Evolutionary conservation across 495 filamentous ascomycete species (phyloP), one percentile per base, ranked within the genome.

Genomic region (Letharia columbiana): DNA sequence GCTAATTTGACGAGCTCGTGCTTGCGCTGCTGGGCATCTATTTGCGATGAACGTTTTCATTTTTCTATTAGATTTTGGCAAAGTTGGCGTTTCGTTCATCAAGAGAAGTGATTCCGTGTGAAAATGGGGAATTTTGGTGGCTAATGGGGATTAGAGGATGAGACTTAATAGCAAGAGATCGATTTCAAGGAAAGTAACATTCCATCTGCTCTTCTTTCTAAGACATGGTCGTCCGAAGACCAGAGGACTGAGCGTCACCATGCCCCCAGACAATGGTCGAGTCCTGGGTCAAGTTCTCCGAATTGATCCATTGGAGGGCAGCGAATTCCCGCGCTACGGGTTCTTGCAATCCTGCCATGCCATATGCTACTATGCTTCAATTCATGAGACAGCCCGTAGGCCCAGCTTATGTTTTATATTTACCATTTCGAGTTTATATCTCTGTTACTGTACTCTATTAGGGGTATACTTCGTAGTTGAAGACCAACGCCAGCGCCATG

Each of bases 401-500:
- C 23, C 23, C 23, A 28, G 23, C 23, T 28, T 28, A 28, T 28
- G 23, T 28, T 28, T 28, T 28, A 28, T 28, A 28, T 28, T 1
- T 28, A 28, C 23, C 23, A 28, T 0, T 28, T 28, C 44, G 44
- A 45, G 2, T 4, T 45, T 45, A 40, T 3, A 17, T 33, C 9
- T 39, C 9, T 17, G 18, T 28, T 10, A 18, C n/a, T 28, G 60
- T 50, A n/a, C 39, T 28, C 41, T 52, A 52, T 52, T 4, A 49
- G 35, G 42, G 31, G 41, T 50, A 62, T n/a, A 47, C 60, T 8
- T n/a, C 17, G 65, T 58, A 60, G 60, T 67, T 67, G 65, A 67
- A 67, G 65, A 62, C 65, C 37, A 58, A 67, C 65, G 65, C 65
- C 65, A 15, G 18, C 37, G 60, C 41, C 42, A 49, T 62, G 60